A percentile compares a stretch with the other conserved stretches of the same genome.
phyloP scores from a whole-genome alignment of 2,329 filamentous ascomycete genomes.

The Trichophyton mentagrophytes region DNA sequence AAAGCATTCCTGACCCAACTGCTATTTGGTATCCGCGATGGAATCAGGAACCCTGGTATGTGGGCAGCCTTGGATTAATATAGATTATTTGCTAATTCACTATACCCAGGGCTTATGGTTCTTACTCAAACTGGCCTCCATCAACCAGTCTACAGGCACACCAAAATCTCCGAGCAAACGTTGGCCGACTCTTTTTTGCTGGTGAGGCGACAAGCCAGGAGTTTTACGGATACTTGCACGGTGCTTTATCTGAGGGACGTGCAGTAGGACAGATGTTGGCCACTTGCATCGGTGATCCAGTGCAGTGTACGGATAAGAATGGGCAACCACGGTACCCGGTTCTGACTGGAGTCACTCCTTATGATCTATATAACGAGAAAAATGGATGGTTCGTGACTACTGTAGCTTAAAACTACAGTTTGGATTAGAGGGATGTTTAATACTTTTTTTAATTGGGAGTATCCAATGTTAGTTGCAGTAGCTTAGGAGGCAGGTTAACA shows the following conservation, averaged over 20 bases:
- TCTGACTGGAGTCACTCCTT: slow-evolving; percentile 1
- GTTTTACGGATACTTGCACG: slow-evolving; percentile 56
- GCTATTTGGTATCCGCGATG: slow-evolving; percentile 51
- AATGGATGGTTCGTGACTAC: neutral
- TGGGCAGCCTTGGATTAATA: neutral
- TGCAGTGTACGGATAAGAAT: slow-evolving; percentile 1
- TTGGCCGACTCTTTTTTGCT: slow-evolving; percentile 50
- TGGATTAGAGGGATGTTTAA: neutral
- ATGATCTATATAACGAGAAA: neutral
- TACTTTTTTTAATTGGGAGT: no score
- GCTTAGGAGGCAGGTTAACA: no score
- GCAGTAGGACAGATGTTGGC: slow-evolving; percentile 30
- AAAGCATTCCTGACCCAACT: slow-evolving; percentile 46
- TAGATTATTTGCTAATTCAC: neutral
- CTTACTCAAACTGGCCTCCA: slow-evolving; percentile 56
- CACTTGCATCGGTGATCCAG: neutral
- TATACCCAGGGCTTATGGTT: slow-evolving; percentile 37
- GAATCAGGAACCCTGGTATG: slow-evolving; percentile 36
- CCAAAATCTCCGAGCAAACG: slow-evolving; percentile 54
- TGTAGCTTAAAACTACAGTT: neutral
- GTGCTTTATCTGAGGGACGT: slow-evolving; percentile 46
- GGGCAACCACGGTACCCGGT: neutral
- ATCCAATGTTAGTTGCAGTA: slow-evolving; percentile 14
- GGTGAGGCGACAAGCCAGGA: slow-evolving; percentile 51
- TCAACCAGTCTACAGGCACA: slow-evolving; percentile 52